These are phyloP conservation scores for Raffaelea arxii DNA, from an alignment of 2,329 filamentous ascomycete genomes.

Conservation along the genomic window DNA sequence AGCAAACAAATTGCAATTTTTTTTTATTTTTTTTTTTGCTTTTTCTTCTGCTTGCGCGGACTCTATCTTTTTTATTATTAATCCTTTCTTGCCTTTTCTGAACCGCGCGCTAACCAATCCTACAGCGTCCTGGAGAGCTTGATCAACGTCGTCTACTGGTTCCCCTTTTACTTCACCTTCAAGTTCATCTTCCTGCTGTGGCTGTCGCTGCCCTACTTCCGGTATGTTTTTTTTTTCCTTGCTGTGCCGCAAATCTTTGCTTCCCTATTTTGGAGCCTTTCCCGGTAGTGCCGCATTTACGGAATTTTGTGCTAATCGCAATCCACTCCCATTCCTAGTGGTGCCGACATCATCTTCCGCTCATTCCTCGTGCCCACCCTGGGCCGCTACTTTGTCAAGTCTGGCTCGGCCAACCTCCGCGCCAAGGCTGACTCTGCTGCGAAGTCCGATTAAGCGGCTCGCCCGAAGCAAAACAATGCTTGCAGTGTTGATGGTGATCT, in stretches of 20 bases:
- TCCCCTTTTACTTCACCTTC: constrained; percentile 99
- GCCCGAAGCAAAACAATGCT: not conserved
- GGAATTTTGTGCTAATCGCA: constrained; percentile 11
- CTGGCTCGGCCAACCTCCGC: constrained; percentile 72
- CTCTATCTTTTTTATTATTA: not conserved
- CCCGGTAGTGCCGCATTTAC: not conserved
- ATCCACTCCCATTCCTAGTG: constrained; percentile 42
- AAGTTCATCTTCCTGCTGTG: constrained; percentile 97
- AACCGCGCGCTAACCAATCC: not conserved
- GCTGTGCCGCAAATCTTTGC: not conserved
- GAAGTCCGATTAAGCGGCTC: constrained; percentile 50
- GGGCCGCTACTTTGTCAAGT: constrained; percentile 73
- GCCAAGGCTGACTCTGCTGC: constrained; percentile 74
- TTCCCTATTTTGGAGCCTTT: not conserved
- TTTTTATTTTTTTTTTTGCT: not conserved
- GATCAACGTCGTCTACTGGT: constrained; percentile 82
- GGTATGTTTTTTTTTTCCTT: constrained; percentile 46
- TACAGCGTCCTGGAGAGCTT: constrained; percentile 66
- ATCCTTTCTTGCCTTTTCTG: not conserved
- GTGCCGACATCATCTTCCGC: constrained; percentile 93
- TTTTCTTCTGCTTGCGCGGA: not conserved
- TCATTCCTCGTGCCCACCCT: constrained; percentile 89
- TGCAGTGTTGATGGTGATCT: not conserved
- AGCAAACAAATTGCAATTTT: not conserved
- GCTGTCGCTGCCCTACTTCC: constrained; percentile 91